Evolutionary conservation across 495 filamentous ascomycete genomes (phyloP).

Genomic region (Hypomontagnella submonticulosa): DNA sequence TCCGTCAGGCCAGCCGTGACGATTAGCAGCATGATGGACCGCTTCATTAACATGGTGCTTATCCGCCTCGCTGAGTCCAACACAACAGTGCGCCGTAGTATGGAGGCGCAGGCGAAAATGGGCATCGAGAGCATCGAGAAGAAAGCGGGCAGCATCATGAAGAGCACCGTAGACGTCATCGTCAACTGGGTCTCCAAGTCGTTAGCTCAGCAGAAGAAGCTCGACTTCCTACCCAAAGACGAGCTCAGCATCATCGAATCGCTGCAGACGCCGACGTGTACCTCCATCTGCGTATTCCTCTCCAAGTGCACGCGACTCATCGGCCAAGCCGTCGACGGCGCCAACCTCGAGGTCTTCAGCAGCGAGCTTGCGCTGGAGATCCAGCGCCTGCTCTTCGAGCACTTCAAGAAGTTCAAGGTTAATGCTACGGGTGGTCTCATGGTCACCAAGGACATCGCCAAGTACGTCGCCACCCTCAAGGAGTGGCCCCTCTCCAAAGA

Average conservation of each 20-base stretch:
- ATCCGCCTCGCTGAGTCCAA: slow-evolving; percentile 88
- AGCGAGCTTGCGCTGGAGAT: slow-evolving; percentile 87
- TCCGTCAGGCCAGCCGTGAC: slow-evolving; percentile 83
- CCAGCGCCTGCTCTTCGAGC: slow-evolving; percentile 81
- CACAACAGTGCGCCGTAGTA: slow-evolving; percentile 86
- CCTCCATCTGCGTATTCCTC: slow-evolving; percentile 80
- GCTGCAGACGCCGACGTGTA: slow-evolving; percentile 87
- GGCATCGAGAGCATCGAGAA: slow-evolving; percentile 83
- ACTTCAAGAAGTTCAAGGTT: slow-evolving; percentile 93
- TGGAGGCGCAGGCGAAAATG: slow-evolving; percentile 83
- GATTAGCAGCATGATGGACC: slow-evolving; percentile 91
- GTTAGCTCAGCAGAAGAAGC: slow-evolving; percentile 84
- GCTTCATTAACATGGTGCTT: slow-evolving; percentile 89
- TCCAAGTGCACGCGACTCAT: slow-evolving; percentile 69
- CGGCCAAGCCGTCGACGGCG: slow-evolving; percentile 74
- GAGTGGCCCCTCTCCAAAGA: slow-evolving; percentile 81
- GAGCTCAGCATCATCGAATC: slow-evolving; percentile 81
- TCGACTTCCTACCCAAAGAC: slow-evolving; percentile 92
- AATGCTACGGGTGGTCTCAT: slow-evolving; percentile 92
- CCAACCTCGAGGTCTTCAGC: slow-evolving; percentile 79
- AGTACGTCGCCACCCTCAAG: slow-evolving; percentile 84
- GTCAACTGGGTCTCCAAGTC: slow-evolving; percentile 80
- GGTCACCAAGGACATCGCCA: slow-evolving; percentile 94
- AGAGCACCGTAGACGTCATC: slow-evolving; percentile 84
- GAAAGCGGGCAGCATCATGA: slow-evolving; percentile 87